Percentiles rank a stretch among this genome's conserved stretches.
Evolutionary conservation across 495 filamentous ascomycete genomes (phyloP).

Genomic region (Aspergillus heteromorphus): DNA sequence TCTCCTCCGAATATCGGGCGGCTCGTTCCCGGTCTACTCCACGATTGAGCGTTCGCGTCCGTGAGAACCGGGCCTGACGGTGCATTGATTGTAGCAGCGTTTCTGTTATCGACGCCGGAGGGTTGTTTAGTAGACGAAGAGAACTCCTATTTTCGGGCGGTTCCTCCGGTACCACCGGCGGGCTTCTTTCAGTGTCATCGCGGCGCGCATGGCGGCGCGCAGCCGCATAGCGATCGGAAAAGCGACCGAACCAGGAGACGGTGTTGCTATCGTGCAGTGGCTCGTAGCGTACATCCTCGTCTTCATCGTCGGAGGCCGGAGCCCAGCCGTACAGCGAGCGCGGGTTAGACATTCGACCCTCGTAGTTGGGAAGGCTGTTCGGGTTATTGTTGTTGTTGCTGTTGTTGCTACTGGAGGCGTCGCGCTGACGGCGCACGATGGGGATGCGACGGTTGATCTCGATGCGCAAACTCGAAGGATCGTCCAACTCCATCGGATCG

Average conservation of each 20-base stretch:
- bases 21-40: conserved; percentile 39
- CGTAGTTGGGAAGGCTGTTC: conserved; percentile 38
- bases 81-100: conserved; percentile 45
- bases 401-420: conserved; percentile 13
- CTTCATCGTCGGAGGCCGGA: conserved; percentile 50
- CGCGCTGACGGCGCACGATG: conserved; percentile 32
- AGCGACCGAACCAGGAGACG: conserved; percentile 24
- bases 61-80: conserved; percentile 42
- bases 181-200: conserved; percentile 13
- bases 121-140: conserved; percentile 12
- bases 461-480: conserved; percentile 26
- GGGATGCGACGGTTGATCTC: conserved; percentile 43
- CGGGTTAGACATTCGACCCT: conserved; percentile 41
- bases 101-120: conserved; percentile 34
- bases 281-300: conserved; percentile 33
- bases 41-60: conserved; percentile 40
- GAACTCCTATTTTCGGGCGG: conserved; percentile 14
- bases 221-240: conserved; percentile 25
- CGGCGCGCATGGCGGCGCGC: conserved; percentile 26
- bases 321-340: conserved; percentile 57
- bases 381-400: conserved; percentile 9
- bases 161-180: conserved; percentile 12
- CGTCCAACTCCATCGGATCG: conserved; percentile 42
- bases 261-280: conserved; percentile 23
- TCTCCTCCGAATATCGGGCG: conserved; percentile 29